A percentile compares a stretch with the other conserved stretches of the same genome.
These are phyloP conservation scores for Chamaenerion angustifolium DNA, from an alignment of 345 rosid genomes.

Conservation along the genomic window DNA sequence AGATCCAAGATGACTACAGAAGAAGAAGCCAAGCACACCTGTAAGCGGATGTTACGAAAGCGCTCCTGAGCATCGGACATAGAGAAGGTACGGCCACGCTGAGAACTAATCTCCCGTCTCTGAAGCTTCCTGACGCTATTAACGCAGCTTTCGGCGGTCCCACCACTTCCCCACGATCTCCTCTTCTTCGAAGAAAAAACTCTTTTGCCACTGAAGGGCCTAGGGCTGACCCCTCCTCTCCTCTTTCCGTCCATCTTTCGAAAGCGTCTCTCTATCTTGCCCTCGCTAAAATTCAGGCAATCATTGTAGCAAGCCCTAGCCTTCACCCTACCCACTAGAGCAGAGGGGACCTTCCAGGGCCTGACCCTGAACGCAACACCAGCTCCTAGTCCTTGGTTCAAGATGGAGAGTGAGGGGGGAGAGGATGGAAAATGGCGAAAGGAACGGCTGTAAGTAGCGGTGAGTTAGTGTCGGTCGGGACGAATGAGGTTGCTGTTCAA, in stretches of 20 bases:
- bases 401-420: no score
- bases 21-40: conserved; percentile 13
- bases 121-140: conserved; percentile 71
- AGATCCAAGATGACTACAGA: background rate
- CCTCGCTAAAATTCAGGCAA: no score
- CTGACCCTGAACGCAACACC: no score
- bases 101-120: conserved; percentile 57
- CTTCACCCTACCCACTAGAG: no score
- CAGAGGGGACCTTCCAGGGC: no score
- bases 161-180: conserved; percentile 21
- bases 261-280: background rate
- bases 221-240: conserved; percentile 29
- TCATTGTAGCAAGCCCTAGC: no score
- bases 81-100: conserved; percentile 52
- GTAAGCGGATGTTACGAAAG: conserved; percentile 66
- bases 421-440: no score
- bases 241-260: conserved; percentile 22
- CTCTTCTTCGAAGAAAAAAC: conserved; percentile 34
- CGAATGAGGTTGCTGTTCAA: no score
- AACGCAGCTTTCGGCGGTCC: conserved; percentile 15
- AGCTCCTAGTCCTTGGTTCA: no score
- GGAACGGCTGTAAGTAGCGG: no score
- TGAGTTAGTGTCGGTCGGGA: no score
- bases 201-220: conserved; percentile 41
- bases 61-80: conserved; percentile 62